A percentile compares a stretch with the other conserved stretches of the same genome.
These are phyloP conservation scores for Comarum palustre DNA, from an alignment of 306 rosid genomes.

Conservation along the genomic window DNA sequence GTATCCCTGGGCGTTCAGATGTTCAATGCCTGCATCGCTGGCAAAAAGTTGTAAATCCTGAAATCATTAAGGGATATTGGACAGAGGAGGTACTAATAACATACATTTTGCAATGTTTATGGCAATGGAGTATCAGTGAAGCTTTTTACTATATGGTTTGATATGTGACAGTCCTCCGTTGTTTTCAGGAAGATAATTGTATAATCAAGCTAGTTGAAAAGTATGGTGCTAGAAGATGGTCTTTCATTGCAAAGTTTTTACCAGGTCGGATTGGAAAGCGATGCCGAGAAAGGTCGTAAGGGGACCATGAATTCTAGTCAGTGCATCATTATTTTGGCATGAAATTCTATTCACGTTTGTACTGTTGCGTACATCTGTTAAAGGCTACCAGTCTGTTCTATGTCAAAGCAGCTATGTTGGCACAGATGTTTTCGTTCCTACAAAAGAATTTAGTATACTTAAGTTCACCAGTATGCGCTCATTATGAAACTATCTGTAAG, in stretches of 20 bases:
- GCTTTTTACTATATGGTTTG: not conserved
- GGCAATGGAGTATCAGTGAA: not conserved
- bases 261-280: slow-evolving; percentile 68
- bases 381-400: not conserved
- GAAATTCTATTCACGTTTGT: not conserved
- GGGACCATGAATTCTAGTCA: not conserved
- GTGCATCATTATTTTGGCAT: slow-evolving; percentile 1
- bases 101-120: slow-evolving; percentile 6
- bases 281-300: slow-evolving; percentile 61
- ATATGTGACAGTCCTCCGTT: slow-evolving; percentile 5
- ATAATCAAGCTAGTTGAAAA: slow-evolving; percentile 42
- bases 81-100: slow-evolving; percentile 49
- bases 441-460: not conserved
- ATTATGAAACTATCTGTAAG: not conserved
- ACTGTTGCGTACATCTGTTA: no score
- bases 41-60: slow-evolving; percentile 58
- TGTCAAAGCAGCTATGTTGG: not conserved
- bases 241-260: slow-evolving; percentile 43
- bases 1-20: slow-evolving; percentile 43
- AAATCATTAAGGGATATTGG: slow-evolving; percentile 58
- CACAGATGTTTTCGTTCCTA: not conserved
- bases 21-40: slow-evolving; percentile 59
- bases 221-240: slow-evolving; percentile 53
- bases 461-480: not conserved
- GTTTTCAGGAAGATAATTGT: slow-evolving; percentile 53